Conservation (phyloP, 257 asterid genomes). For the Penstemon eatonii region DNA sequence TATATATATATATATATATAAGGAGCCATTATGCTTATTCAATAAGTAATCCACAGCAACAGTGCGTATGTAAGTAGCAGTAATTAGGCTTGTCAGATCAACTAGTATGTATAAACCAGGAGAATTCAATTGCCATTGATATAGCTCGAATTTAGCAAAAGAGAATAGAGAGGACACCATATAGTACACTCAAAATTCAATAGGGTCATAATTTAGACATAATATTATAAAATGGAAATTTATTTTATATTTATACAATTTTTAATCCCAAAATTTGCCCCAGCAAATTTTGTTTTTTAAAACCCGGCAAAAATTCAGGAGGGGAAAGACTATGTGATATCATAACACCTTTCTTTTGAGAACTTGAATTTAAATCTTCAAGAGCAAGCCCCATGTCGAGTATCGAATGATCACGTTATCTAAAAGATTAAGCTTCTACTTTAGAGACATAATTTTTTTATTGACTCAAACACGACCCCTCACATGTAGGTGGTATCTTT, state of each 20-base stretch:
- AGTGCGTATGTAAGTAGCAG: not conserved
- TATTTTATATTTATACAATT: no score
- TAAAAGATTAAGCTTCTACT: no score
- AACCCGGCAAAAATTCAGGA: no score
- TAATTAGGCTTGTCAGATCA: not conserved
- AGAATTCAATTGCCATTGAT: not conserved
- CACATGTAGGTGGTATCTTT: no score
- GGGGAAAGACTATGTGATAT: not conserved
- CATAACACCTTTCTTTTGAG: not conserved
- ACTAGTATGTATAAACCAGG: not conserved
- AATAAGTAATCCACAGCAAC: not conserved
- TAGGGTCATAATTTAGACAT: no score
- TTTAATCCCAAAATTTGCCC: no score
- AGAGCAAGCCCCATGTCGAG: constrained; percentile 1
- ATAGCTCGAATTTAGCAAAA: not conserved
- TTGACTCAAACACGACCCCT: no score
- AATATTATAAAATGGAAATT: not conserved
- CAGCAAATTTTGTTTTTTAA: no score
- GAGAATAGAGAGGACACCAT: no score
- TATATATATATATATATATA: constrained; percentile 13
- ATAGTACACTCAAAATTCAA: no score
- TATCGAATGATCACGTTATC: no score
- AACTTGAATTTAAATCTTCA: not conserved
- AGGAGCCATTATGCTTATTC: constrained; percentile 7
- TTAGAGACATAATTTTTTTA: no score